Evolutionary conservation across 176 grass and related monocot genomes (phyloP).

Genomic region (Zoysia japonica): DNA sequence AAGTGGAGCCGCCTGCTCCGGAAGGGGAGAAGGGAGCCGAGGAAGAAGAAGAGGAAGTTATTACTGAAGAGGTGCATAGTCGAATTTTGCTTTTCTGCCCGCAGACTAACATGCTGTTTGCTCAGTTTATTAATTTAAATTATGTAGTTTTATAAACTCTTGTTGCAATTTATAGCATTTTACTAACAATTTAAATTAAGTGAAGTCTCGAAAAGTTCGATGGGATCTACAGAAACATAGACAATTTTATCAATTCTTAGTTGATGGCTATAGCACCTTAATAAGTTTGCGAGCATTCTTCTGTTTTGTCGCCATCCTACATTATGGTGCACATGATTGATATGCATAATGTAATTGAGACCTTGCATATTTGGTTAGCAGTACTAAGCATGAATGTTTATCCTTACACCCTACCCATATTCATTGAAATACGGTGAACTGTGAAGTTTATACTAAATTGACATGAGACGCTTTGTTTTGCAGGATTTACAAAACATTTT

Average conservation of each 20-base stretch:
- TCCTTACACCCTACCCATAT: too few species aligned
- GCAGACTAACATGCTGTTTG: not conserved
- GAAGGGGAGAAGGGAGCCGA: slow-evolving; percentile 54
- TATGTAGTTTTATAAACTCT: too few species aligned
- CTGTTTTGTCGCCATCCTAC: not conserved
- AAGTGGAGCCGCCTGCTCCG: slow-evolving; percentile 44
- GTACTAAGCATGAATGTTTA: not conserved
- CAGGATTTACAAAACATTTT: slow-evolving; percentile 78
- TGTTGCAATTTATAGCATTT: not conserved
- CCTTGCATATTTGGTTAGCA: not conserved
- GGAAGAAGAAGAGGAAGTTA: slow-evolving; percentile 78
- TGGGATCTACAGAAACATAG: not conserved
- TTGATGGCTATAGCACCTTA: not conserved
- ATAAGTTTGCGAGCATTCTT: not conserved
- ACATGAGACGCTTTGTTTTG: slow-evolving; percentile 9
- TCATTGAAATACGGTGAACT: not conserved
- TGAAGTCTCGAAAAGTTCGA: not conserved
- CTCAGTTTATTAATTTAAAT: not conserved
- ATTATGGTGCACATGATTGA: not conserved
- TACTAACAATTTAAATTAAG: not conserved
- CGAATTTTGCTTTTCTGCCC: not conserved
- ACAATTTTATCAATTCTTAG: not conserved
- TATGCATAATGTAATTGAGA: not conserved
- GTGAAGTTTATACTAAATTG: slow-evolving; percentile 24
- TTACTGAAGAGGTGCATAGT: slow-evolving; percentile 71